Evolutionary conservation across 495 filamentous ascomycete species (phyloP), one percentile per base, ranked within the genome.

Genomic region (Bryoglossum gracile): DNA sequence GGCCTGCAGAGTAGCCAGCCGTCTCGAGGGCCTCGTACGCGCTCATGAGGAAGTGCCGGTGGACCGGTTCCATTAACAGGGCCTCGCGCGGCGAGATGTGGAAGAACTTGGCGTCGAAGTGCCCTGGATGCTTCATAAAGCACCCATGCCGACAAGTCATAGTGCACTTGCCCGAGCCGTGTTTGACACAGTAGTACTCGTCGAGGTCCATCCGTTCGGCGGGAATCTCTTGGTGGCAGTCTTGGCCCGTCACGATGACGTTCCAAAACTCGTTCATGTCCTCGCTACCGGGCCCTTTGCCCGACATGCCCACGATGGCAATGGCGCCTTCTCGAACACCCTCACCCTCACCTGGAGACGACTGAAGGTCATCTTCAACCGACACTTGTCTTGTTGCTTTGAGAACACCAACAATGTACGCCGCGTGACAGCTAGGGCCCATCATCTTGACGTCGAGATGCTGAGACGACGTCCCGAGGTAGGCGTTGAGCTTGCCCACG

Each of bases 41-140:
- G 13, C 86, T 94, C 3, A 83, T 77, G 26, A 96, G 65, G 0
- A 84, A 85, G 58, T 94, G 72, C 32, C 90, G 77, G 62, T 94
- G 89, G 68, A 89, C 89, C 0, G 90, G 90, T 62, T 95, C 90
- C 0, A 87, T 89, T 54, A 92, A 86, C 36, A 77, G 72, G 5
- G 90, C 90, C 68, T 96, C 90, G 51, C 89, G 84, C 1, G 89
- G 89, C 13, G 90, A 95, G 81, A 96, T 94, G 66, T 89, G 92
- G 80, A 96, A 96, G 68, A 95, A 94, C 0, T 81, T 74, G 24
- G 86, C 80, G 46, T 96, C 90, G 37, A 76, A 77, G 8, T 42
- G 54, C 11, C 59, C 61, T 26, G 68, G 46, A 43, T 73, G 62
- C 11, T 69, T 63, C 2, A 95, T 87, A 74, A 86, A 96, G 68